phyloP scores from a whole-genome alignment of 805 yeast genomes.

The Ogataea zsoltii region DNA sequence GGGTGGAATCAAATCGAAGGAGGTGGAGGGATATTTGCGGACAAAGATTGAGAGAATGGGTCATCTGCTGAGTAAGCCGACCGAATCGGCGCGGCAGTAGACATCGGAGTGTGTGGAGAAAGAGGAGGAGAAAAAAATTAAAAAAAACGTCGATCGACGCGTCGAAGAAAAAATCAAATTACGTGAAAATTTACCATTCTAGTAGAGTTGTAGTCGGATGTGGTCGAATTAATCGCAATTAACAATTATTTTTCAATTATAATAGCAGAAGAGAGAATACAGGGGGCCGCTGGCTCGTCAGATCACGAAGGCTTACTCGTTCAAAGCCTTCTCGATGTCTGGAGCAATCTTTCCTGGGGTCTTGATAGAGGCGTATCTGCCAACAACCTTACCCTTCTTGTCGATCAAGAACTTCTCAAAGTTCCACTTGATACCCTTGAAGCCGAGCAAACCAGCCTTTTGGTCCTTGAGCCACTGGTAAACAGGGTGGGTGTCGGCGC shows the following conservation, averaged over 20 bases:
- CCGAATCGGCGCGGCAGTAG: neutral
- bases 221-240: too few species aligned
- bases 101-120: neutral
- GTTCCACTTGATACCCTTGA: conserved; percentile 65
- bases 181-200: too few species aligned
- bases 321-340: conserved; percentile 59
- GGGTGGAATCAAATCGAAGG: conserved; percentile 76
- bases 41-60: conserved; percentile 98
- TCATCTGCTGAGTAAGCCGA: conserved; percentile 64
- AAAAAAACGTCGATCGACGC: neutral
- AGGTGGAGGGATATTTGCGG: conserved; percentile 88
- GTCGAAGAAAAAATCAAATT: too few species aligned
- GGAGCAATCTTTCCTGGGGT: conserved; percentile 62
- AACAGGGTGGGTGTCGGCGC: conserved; percentile 76
- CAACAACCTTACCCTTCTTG: conserved; percentile 53
- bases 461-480: conserved; percentile 70
- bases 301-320: neutral
- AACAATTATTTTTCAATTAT: too few species aligned
- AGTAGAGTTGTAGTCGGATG: too few species aligned
- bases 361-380: conserved; percentile 59
- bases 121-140: neutral
- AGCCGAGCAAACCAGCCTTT: conserved; percentile 62
- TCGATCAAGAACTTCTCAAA: conserved; percentile 61
- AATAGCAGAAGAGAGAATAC: too few species aligned
- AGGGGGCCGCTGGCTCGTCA: too few species aligned